phyloP scores from a whole-genome alignment of 2,329 filamentous ascomycete species.

The Colletotrichum salicis region DNA sequence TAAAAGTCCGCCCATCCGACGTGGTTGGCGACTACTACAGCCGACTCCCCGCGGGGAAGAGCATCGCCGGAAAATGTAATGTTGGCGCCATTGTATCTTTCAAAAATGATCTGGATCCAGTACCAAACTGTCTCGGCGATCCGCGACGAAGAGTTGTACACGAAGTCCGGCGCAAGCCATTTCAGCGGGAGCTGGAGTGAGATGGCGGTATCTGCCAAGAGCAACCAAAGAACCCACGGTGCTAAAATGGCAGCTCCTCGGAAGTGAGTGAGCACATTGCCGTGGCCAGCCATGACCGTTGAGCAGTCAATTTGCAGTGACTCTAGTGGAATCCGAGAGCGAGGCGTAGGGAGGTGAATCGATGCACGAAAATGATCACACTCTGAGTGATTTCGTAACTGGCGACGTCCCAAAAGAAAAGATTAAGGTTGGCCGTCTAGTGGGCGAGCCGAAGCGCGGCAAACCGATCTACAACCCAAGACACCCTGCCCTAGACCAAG shows the following conservation, averaged over 20 bases:
- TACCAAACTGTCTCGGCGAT: conserved; percentile 66
- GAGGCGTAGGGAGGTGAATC: background rate
- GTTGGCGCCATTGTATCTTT: conserved; percentile 60
- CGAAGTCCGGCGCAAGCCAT: conserved; percentile 57
- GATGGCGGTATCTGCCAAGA: conserved; percentile 61
- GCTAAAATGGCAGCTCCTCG: conserved; percentile 55
- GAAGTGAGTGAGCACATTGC: conserved; percentile 46
- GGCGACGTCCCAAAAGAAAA: conserved; percentile 4
- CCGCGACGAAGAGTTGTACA: conserved; percentile 64
- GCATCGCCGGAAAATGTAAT: conserved; percentile 64
- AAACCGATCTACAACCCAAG: conserved; percentile 13
- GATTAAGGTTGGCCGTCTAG: conserved; percentile 11
- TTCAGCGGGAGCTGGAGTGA: conserved; percentile 61
- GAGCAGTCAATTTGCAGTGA: background rate
- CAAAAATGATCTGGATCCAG: conserved; percentile 68
- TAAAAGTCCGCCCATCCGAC: conserved; percentile 73
- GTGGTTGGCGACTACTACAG: conserved; percentile 70
- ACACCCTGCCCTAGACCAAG: conserved; percentile 6
- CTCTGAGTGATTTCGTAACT: background rate
- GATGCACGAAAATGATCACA: background rate
- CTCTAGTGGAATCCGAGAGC: conserved; percentile 16
- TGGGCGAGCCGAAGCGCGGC: conserved; percentile 12
- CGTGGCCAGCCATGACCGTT: conserved; percentile 31
- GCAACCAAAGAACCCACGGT: conserved; percentile 65
- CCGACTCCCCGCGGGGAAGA: conserved; percentile 65